phyloP scores from a whole-genome alignment of 331 rosid genomes.

The Ulmus americana region DNA sequence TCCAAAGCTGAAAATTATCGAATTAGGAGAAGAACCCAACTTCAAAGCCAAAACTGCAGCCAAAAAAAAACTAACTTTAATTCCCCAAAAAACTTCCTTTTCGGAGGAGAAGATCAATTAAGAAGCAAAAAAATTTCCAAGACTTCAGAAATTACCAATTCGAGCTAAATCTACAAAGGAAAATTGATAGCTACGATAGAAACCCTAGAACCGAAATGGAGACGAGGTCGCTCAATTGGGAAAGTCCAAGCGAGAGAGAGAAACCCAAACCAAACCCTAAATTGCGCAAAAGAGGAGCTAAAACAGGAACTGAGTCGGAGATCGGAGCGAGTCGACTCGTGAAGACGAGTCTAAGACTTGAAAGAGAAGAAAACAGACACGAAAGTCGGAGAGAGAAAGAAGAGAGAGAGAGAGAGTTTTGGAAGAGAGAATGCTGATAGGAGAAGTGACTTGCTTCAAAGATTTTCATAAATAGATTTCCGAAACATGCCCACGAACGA shows the following conservation, averaged over 20 bases:
- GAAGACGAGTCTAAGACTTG: background rate
- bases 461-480: background rate
- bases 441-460: background rate
- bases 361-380: background rate
- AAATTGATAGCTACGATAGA: background rate
- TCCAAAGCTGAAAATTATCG: background rate
- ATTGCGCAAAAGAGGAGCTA: slow-evolving; percentile 1
- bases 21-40: too few relatives aligned
- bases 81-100: background rate
- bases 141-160: background rate
- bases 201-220: background rate
- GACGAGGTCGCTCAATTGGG: background rate
- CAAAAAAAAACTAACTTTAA: background rate
- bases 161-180: background rate
- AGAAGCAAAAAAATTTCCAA: too few relatives aligned
- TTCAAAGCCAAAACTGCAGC: background rate
- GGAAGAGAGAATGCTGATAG: slow-evolving; percentile 1
- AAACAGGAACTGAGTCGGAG: slow-evolving; percentile 6
- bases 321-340: slow-evolving; percentile 6
- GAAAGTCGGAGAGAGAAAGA: background rate
- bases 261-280: background rate
- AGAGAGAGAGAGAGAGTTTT: slow-evolving; percentile 6
- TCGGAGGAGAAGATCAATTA: background rate
- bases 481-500: background rate
- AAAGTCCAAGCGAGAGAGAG: background rate